Conservation (phyloP, 2,329 filamentous ascomycete species). For the Byssoonygena ceratinophila region DNA sequence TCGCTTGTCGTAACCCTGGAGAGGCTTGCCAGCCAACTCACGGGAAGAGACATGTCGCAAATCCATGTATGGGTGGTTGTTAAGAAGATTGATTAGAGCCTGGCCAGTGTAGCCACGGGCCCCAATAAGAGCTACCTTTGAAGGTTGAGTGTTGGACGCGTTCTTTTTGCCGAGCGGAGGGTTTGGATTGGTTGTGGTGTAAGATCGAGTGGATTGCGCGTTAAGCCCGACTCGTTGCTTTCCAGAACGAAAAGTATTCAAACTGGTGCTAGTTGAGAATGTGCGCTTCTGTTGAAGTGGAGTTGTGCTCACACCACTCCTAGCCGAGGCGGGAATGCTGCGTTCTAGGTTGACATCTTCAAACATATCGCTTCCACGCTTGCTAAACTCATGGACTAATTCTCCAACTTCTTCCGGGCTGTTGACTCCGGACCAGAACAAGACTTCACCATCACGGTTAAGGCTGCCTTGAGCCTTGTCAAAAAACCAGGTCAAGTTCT, state of each 20-base stretch:
- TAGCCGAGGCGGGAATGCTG: constrained; percentile 59
- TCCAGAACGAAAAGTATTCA: constrained; percentile 29
- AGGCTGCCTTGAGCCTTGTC: constrained; percentile 92
- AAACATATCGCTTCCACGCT: constrained; percentile 67
- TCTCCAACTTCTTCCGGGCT: constrained; percentile 69
- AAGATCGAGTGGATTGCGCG: constrained; percentile 30
- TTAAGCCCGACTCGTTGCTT: constrained; percentile 24
- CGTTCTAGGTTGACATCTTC: constrained; percentile 80
- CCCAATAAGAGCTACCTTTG: constrained; percentile 77
- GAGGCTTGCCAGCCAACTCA: constrained; percentile 74
- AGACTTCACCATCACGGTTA: constrained; percentile 71
- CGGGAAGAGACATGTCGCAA: constrained; percentile 86
- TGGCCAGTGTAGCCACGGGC: constrained; percentile 92
- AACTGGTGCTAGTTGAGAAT: constrained; percentile 49
- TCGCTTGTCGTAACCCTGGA: constrained; percentile 82
- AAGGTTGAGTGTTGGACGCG: constrained; percentile 65
- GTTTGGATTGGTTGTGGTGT: constrained; percentile 53
- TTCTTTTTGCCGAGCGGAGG: constrained; percentile 83
- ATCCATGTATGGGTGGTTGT: constrained; percentile 80
- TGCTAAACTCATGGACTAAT: constrained; percentile 74
- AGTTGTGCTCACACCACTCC: constrained; percentile 46
- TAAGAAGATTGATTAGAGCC: constrained; percentile 75
- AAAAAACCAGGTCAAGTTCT: constrained; percentile 97
- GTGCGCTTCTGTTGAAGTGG: constrained; percentile 51
- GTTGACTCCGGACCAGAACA: constrained; percentile 93